Evolutionary conservation across 2,329 filamentous ascomycete genomes (phyloP), one percentile per base, ranked within the genome.

Genomic region (Pseudogymnoascus sp.): DNA sequence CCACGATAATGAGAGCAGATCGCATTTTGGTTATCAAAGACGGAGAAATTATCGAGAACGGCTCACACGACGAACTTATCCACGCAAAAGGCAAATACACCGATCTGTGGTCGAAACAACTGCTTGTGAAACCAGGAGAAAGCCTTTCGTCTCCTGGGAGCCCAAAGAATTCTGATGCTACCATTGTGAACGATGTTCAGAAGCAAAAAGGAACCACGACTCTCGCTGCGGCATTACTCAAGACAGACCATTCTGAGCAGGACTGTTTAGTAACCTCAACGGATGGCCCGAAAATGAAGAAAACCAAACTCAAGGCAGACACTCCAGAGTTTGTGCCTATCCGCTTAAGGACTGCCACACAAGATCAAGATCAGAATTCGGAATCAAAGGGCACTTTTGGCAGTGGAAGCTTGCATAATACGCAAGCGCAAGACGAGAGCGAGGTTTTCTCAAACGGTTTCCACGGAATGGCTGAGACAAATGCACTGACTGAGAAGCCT

Each of bases 1-100:
- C 80, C 0, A 83, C 81, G 0, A 78, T 83, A 35, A 79, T 81
- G 19, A 76, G 78, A 64, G 78, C 82, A 0, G 80, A 85, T 64
- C 73, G 75, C 60, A 83, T 85, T 41, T 62, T 84, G 49, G 81
- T 84, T 4, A 72, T 85, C 26, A 75, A 81, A 62, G 73, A 78
- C 41, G 83, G 83, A 4, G 71, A 73, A 37, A 75, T 84, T 23
- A 73, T 80, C 21, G 81, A 85, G 68, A 73, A 75, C 33, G 83
- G 83, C 4, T 77, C 75, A 16, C 83, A 84, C 66, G 66, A 74
- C 0, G 75, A 80, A 31, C 70, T 85, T 43, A 68, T 84, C 26
- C 68, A 72, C 19, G 64, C 66, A n/a, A 75, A 75, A 2, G 82
- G 82, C 1, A 77, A 77, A 65, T 85, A 85, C 63, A 71, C 74